Evolutionary conservation across 352 stramenopile species (phyloP), one percentile per base, ranked within the genome.

Genomic region (Pythium chondricola): DNA sequence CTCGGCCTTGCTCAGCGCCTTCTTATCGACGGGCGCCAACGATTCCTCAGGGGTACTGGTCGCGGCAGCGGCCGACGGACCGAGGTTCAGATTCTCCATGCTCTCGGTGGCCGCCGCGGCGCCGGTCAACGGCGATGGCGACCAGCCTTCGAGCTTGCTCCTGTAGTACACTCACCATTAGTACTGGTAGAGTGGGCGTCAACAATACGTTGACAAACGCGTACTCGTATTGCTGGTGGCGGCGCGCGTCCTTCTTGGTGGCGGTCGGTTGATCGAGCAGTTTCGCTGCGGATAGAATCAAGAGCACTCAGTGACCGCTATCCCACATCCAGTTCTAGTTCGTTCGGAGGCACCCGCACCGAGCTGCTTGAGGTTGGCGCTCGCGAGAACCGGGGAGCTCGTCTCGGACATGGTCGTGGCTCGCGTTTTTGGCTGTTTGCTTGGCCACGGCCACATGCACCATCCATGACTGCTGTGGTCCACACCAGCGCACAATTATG

Each of bases 61-160:
- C 6, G 30, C 40, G 18, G 11, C 41, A 8, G 37, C 39, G 37
- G 58, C 41, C 4, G 69, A 59, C 24, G 65, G 58, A 2, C 57
- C 68, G 0, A 87, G 58, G 53, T 53, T 74, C 33, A 87, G 62
- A 18, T 52, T 62, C 53, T 87, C 75, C 61, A 87, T 83, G n/a
- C 53, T 41, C 20, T 26, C 44, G 25, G 31, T 44, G 21, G 43
- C 37, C 6, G 44, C 30, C 2, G 39, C 24, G 2, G 27, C 17
- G 52, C 21, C 20, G 20, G 26, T 49, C 24, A 37, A 36, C 27
- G 43, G 56, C n/a, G 71, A 77, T 29, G 75, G 72, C 38, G 75
- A 87, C 75, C 75, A 87, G 39, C 75, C 75, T 32, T 83, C 70
- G 6, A 87, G 44, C 46, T 70, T 65, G 26, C 75, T 77, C 52